Evolutionary conservation across 2,329 filamentous ascomycete genomes (phyloP), one percentile per base, ranked within the genome.

Genomic region (Tetracladium maxilliforme): DNA sequence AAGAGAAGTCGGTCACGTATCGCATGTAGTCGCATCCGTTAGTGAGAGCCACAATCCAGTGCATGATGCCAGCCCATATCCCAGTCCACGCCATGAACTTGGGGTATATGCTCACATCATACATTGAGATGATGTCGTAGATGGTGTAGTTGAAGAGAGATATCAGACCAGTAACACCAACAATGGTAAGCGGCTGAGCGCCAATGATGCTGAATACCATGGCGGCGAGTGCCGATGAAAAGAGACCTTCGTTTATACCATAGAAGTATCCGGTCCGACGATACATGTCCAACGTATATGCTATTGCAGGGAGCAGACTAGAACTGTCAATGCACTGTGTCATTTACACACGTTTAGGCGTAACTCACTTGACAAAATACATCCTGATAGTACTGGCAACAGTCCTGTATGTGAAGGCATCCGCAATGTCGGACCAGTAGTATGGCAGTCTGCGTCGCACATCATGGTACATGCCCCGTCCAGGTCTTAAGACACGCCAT

Each of bases 401-500:
- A 4, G 57, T 61, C 10, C 64, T 49, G 35, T 70, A 70, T 5
- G 56, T 64, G 33, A 57, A 56, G 5, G 60, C 64, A 42, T 70
- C 64, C 3, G 37, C 48, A 21, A 67, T 59, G 34, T 70, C 65
- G 35, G 55, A 62, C 52, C 53, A 56, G 41, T 69, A 70, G 39
- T 65, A 92, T 2, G 83, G 83, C 6, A 64, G 64, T 33, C 83
- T 58, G 30, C 81, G 70, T 35, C 70, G 70, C 17, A 92, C 42
- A 50, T 92, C 83, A 42, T 80, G 73, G 30, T 72, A 47, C 70
- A 92, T 92, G 40, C 83, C 83, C 19, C 69, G 47, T 22, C 56
- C 52, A 6, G 58, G 59, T 16, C 48, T 49, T 5, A 63, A 33
- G 11, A 49, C 33, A 7, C 56, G 47, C 37, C 49, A 49, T 30